A percentile compares a stretch with the other conserved stretches of the same genome.
Evolutionary conservation across 495 filamentous ascomycete species (phyloP).

Genomic region (Annulohypoxylon moriforme): DNA sequence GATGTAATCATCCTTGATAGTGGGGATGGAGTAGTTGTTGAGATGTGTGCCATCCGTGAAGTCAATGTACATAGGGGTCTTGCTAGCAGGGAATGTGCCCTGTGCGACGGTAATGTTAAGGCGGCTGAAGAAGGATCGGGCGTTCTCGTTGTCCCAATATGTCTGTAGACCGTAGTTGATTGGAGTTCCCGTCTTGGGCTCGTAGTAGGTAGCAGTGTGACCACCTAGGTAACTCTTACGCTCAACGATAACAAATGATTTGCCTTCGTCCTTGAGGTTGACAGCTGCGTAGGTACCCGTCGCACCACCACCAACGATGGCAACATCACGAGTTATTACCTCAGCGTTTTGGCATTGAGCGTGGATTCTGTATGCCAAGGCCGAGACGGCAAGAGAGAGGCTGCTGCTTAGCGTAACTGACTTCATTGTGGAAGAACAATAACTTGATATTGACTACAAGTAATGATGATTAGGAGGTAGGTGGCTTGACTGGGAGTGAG

Average conservation of each 20-base stretch:
- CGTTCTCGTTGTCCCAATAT: constrained; percentile 49
- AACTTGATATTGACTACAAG: constrained; percentile 6
- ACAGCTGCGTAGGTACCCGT: constrained; percentile 62
- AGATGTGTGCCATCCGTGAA: constrained; percentile 40
- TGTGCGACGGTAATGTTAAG: constrained; percentile 50
- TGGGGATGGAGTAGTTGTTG: constrained; percentile 38
- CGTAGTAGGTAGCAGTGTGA: constrained; percentile 56
- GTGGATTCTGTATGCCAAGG: not conserved
- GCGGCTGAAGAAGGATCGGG: constrained; percentile 53
- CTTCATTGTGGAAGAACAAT: constrained; percentile 14
- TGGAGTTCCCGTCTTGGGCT: constrained; percentile 53
- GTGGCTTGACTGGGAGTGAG: constrained; percentile 7
- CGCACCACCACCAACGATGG: constrained; percentile 62
- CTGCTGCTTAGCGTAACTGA: not conserved
- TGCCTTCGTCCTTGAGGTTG: constrained; percentile 53
- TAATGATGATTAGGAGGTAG: not conserved
- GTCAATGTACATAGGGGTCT: constrained; percentile 30
- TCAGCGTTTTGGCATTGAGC: constrained; percentile 25
- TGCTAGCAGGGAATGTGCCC: not conserved
- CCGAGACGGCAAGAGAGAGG: constrained; percentile 17
- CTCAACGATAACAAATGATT: constrained; percentile 60
- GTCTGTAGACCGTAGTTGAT: constrained; percentile 61
- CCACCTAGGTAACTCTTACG: constrained; percentile 56
- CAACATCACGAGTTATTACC: constrained; percentile 52
- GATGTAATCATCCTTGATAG: constrained; percentile 27